A percentile compares a stretch with the other conserved stretches of the same genome.
Evolutionary conservation across 345 rosid species (phyloP).

Genomic region (Gossypium sturtianum): DNA sequence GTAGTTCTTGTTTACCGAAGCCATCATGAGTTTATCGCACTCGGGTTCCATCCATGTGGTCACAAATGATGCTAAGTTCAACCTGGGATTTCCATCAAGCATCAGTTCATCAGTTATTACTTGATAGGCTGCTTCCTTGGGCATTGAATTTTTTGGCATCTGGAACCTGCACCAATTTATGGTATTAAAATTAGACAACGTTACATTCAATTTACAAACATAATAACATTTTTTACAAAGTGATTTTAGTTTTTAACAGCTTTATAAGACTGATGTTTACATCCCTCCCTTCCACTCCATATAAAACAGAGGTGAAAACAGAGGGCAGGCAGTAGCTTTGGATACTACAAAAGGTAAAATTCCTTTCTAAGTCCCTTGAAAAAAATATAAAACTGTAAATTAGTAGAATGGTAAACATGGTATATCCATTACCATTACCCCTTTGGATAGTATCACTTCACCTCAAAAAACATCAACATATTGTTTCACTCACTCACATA

Average conservation of each 20-base stretch:
- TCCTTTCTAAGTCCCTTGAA: too few species aligned
- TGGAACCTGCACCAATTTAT: slow-evolving; percentile 36
- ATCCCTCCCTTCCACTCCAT: too few species aligned
- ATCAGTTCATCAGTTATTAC: slow-evolving; percentile 68
- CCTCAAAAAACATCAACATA: too few species aligned
- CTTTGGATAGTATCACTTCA: too few species aligned
- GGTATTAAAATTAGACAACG: neutral
- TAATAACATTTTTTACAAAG: neutral
- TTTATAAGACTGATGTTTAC: neutral
- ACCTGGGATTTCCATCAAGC: slow-evolving; percentile 79
- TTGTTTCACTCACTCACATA: too few species aligned
- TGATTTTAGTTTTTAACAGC: neutral
- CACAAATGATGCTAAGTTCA: slow-evolving; percentile 73
- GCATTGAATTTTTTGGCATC: slow-evolving; percentile 57
- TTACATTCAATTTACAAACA: too few species aligned
- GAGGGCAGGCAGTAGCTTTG: neutral
- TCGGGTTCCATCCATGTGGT: slow-evolving; percentile 94
- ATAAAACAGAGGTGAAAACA: neutral
- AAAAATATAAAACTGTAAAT: too few species aligned
- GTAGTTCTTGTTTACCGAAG: slow-evolving; percentile 60
- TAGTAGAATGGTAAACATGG: too few species aligned
- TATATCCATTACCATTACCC: too few species aligned
- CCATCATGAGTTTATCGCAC: slow-evolving; percentile 67
- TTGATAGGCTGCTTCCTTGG: slow-evolving; percentile 78
- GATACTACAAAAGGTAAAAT: too few species aligned